Base-by-base conservation (phyloP, 129 eudicot species). In the Tanacetum coccineum region DNA sequence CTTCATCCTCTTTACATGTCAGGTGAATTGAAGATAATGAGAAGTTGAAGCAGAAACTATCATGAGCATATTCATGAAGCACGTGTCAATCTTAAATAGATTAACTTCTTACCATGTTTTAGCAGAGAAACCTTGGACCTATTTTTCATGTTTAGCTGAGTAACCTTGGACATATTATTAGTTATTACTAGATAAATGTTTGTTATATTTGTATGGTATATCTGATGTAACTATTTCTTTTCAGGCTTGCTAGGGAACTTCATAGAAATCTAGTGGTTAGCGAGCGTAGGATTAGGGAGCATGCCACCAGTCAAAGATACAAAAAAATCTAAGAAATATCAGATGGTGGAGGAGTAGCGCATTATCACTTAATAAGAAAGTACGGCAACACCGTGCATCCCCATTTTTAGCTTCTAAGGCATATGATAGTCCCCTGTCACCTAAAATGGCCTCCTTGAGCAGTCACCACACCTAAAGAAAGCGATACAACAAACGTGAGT, bases 1-100 rank as follows among this genome's bases (percentile, higher is more conserved):
- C 49, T 48, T 51, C 20, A 53, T 52, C 68, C 32, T 80, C 18
- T 15, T 48, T 39, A 42, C 66, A 58, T 32, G 83, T n/a, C 89
- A 92, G 98, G 85, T 87, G 19, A n/a, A 93, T 93, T 82, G 78
- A 84, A 74, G 96, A 88, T 60, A 88, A 88, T 95, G 98, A 93
- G 79, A 88, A 80, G 79, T 81, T 78, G 76, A 93, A 93, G 91
- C 96, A 85, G 72, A 81, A 80, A 15, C 78, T 74, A n/a, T 75
- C 84, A 84, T 66, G 84, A 83, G 81, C 76, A 83, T 61, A 68
- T 83, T 56, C 84, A 61, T 50, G 86, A 80, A 72, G 72, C 87
- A 40, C 86, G 79, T 21, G 83, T 79, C 50, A 74, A 81, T 78
- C 81, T 88, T 59, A 88, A 66, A 96, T 93, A 80, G 82, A 87